These are phyloP conservation scores for Cronartium quercuum DNA, from an alignment of 1,284 basidiomycete genomes.

Conservation along the genomic window DNA sequence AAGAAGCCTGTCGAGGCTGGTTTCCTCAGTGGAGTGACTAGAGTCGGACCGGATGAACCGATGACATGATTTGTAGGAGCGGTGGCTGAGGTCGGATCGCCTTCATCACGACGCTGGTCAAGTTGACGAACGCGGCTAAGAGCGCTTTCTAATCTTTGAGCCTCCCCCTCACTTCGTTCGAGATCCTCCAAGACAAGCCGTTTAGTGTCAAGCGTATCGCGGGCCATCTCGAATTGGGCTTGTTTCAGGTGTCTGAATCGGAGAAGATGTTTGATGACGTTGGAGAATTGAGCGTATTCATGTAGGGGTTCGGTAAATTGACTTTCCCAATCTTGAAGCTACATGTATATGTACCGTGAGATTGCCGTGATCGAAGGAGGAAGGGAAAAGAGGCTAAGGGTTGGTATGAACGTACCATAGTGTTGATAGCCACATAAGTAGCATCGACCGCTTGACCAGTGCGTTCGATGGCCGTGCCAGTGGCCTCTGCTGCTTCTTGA, in stretches of 20 bases:
- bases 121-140: constrained; percentile 52
- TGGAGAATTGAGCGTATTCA: constrained; percentile 90
- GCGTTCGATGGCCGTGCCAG: constrained; percentile 77
- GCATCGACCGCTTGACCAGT: constrained; percentile 92
- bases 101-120: constrained; percentile 39
- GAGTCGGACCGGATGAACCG: constrained; percentile 37
- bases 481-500: constrained; percentile 53
- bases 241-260: constrained; percentile 97
- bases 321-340: constrained; percentile 86
- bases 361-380: constrained; percentile 28
- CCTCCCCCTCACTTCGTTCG: constrained; percentile 86
- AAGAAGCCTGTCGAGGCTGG: constrained; percentile 59
- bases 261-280: constrained; percentile 86
- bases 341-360: neutral
- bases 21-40: constrained; percentile 39
- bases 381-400: neutral
- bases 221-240: constrained; percentile 93
- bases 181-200: constrained; percentile 79
- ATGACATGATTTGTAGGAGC: constrained; percentile 31
- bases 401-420: constrained; percentile 60
- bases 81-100: neutral
- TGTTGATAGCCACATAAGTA: constrained; percentile 84
- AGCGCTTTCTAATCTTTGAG: constrained; percentile 78
- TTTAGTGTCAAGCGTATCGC: constrained; percentile 80
- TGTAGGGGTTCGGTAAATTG: constrained; percentile 92